Percentiles rank a stretch among this genome's conserved stretches.
Conservation (phyloP, 805 yeast genomes). For the Candida germanica region DNA sequence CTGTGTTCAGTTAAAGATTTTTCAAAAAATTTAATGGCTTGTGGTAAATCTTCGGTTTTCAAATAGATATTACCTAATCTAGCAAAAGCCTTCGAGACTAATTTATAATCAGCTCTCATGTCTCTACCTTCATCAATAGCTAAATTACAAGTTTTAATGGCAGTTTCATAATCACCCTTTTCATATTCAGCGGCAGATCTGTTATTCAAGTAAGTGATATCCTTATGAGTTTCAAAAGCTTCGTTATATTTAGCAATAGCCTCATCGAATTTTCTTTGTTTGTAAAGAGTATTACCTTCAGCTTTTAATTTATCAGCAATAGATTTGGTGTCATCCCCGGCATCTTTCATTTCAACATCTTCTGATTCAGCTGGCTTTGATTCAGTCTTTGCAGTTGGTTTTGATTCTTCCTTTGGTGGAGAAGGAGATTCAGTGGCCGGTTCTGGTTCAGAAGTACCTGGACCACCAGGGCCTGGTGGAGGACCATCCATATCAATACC, state of each 20-base stretch:
- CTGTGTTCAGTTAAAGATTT: slow-evolving; percentile 96
- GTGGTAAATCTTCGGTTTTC: slow-evolving; percentile 67
- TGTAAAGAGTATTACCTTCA: slow-evolving; percentile 83
- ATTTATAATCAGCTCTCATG: slow-evolving; percentile 84
- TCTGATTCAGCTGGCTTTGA: slow-evolving; percentile 18
- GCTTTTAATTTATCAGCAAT: slow-evolving; percentile 72
- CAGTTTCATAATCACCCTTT: slow-evolving; percentile 85
- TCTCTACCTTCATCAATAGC: slow-evolving; percentile 93
- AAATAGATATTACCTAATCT: slow-evolving; percentile 82
- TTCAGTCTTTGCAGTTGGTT: slow-evolving; percentile 10
- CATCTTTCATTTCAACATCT: slow-evolving; percentile 39
- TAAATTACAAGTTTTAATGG: slow-evolving; percentile 72
- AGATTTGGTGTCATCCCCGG: slow-evolving; percentile 33
- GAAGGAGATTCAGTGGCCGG: slow-evolving; percentile 12
- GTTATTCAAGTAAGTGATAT: slow-evolving; percentile 91
- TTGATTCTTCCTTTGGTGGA: slow-evolving; percentile 15
- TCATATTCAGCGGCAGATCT: slow-evolving; percentile 98
- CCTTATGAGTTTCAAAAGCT: slow-evolving; percentile 80
- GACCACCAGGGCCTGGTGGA: slow-evolving; percentile 16
- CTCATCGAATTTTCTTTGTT: slow-evolving; percentile 83
- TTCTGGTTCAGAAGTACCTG: slow-evolving; percentile 19
- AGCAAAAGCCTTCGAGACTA: slow-evolving; percentile 89
- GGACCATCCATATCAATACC: slow-evolving; percentile 70
- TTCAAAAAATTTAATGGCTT: slow-evolving; percentile 77
- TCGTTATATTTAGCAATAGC: slow-evolving; percentile 83